phyloP scores from a whole-genome alignment of 192 early-diverging fungal genomes.

The Dispira parvispora region DNA sequence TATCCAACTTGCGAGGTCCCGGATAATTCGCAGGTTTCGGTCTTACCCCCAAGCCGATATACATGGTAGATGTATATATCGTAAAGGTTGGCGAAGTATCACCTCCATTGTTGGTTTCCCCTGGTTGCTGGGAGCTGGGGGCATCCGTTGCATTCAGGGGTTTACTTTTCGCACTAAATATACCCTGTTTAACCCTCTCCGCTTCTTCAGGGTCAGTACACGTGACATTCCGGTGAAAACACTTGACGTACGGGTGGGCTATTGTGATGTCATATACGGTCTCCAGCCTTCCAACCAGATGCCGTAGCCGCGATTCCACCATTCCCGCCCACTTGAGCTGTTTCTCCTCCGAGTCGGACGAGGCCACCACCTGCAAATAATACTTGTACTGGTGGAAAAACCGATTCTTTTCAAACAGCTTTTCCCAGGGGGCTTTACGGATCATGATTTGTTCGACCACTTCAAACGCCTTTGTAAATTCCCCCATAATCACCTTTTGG shows the following conservation, averaged over 20 bases:
- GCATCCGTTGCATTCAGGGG: slow-evolving; percentile 4
- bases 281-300: slow-evolving; percentile 75
- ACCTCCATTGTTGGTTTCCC: slow-evolving; percentile 18
- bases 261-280: slow-evolving; percentile 43
- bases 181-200: slow-evolving; percentile 47
- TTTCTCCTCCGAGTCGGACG: slow-evolving; percentile 49
- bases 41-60: slow-evolving; percentile 66
- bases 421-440: slow-evolving; percentile 56
- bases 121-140: background rate
- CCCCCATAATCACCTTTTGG: slow-evolving; percentile 57
- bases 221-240: slow-evolving; percentile 48
- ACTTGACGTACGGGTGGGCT: slow-evolving; percentile 85
- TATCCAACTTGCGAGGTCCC: slow-evolving; percentile 49
- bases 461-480: slow-evolving; percentile 66
- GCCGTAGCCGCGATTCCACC: slow-evolving; percentile 82
- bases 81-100: slow-evolving; percentile 8
- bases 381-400: slow-evolving; percentile 77
- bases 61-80: slow-evolving; percentile 61
- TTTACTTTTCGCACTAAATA: slow-evolving; percentile 24
- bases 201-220: slow-evolving; percentile 51
- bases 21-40: slow-evolving; percentile 29
- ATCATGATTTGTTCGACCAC: slow-evolving; percentile 62
- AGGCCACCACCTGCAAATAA: slow-evolving; percentile 81
- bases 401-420: slow-evolving; percentile 73
- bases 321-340: slow-evolving; percentile 75